Evolutionary conservation across 2,329 filamentous ascomycete genomes (phyloP).

Genomic region (Paecilomyces formosus): DNA sequence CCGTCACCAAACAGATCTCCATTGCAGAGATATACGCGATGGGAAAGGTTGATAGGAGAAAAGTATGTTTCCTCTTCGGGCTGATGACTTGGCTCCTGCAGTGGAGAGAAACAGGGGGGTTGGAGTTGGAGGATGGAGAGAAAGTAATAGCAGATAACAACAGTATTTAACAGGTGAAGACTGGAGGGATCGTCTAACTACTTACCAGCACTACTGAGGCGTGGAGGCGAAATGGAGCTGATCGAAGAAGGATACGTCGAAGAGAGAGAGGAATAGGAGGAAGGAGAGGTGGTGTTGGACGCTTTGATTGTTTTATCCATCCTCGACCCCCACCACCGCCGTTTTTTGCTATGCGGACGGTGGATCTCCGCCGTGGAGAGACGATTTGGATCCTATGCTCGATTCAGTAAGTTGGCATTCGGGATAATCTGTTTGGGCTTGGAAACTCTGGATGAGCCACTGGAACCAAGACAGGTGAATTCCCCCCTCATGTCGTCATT

Average conservation of each 20-base stretch:
- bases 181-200: not conserved
- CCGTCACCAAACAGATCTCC: not conserved
- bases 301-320: not conserved
- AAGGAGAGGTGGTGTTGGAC: not conserved
- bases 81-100: not conserved
- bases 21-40: not conserved
- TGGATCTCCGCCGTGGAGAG: not conserved
- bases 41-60: not conserved
- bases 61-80: not conserved
- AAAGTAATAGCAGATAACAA: not conserved
- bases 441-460: not conserved
- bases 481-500: not conserved
- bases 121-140: not conserved
- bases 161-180: not conserved
- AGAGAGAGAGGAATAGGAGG: not conserved
- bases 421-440: not conserved
- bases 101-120: not conserved
- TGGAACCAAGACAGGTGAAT: not conserved
- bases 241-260: conserved; percentile 1
- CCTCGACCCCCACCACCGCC: not conserved
- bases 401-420: not conserved
- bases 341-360: not conserved
- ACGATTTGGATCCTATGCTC: not conserved
- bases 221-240: not conserved
- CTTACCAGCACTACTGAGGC: not conserved